Conservation (phyloP, 202 grass and related monocot genomes). For the Sporobolus alterniflorus region DNA sequence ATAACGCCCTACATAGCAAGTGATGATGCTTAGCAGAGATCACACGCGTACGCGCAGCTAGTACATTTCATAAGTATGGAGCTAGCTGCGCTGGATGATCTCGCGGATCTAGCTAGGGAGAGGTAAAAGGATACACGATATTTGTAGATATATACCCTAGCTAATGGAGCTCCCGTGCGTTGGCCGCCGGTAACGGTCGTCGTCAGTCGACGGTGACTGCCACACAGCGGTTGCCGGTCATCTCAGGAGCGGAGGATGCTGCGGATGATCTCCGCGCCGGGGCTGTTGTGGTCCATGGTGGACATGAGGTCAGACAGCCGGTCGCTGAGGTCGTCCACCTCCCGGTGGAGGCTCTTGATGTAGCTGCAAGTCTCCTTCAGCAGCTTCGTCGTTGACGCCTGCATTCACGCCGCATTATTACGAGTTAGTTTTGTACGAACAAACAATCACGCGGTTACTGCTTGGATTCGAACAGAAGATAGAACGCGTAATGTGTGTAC, state of each 20-base stretch:
- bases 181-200: slow-evolving; percentile 30
- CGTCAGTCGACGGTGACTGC: slow-evolving; percentile 8
- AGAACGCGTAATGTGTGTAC: slow-evolving; percentile 21
- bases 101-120: slow-evolving; percentile 50
- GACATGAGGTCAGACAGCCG: slow-evolving; percentile 85
- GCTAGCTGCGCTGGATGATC: neutral
- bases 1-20: slow-evolving; percentile 40
- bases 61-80: slow-evolving; percentile 30
- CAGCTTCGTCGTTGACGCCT: slow-evolving; percentile 90
- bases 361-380: slow-evolving; percentile 98
- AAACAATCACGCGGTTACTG: neutral
- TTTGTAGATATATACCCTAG: slow-evolving; percentile 50
- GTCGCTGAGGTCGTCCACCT: slow-evolving; percentile 98
- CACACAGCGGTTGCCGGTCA: neutral
- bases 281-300: slow-evolving; percentile 86
- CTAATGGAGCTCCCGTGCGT: slow-evolving; percentile 27
- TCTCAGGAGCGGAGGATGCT: slow-evolving; percentile 85
- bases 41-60: slow-evolving; percentile 18
- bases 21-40: slow-evolving; percentile 38
- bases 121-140: slow-evolving; percentile 16
- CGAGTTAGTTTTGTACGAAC: neutral
- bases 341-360: slow-evolving; percentile 96
- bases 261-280: slow-evolving; percentile 87
- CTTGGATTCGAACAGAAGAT: too few species aligned
- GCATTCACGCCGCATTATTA: slow-evolving; percentile 9